These are phyloP conservation scores for Lipomyces oligophaga DNA, from an alignment of 805 yeast genomes.

Conservation along the genomic window DNA sequence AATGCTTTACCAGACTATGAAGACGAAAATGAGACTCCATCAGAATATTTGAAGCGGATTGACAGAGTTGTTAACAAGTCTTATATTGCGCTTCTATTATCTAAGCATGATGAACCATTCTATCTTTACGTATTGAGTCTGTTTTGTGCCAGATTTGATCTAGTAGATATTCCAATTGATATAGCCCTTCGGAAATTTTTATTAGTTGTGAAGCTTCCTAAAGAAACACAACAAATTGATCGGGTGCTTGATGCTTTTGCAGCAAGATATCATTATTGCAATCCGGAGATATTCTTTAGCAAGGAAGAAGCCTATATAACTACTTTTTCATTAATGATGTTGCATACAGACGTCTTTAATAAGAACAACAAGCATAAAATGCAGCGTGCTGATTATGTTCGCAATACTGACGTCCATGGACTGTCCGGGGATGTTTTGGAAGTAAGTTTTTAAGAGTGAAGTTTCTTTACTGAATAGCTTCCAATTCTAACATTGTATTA, in stretches of 20 bases:
- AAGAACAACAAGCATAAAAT: conserved; percentile 63
- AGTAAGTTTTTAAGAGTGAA: conserved; percentile 38
- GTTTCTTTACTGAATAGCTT: background rate
- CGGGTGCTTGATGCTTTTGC: conserved; percentile 59
- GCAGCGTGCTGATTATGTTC: conserved; percentile 59
- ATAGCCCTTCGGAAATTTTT: conserved; percentile 59
- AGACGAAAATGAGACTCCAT: conserved; percentile 36
- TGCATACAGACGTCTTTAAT: conserved; percentile 73
- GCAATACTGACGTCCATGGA: conserved; percentile 41
- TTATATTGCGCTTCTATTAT: conserved; percentile 35
- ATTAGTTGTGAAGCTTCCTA: conserved; percentile 57
- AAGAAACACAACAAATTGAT: conserved; percentile 74
- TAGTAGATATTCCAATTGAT: conserved; percentile 57
- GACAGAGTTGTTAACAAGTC: conserved; percentile 22
- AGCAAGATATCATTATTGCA: conserved; percentile 46
- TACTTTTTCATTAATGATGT: conserved; percentile 60
- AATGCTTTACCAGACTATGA: conserved; percentile 24
- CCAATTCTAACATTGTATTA: conserved; percentile 34
- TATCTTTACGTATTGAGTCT: conserved; percentile 34
- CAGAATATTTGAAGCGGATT: conserved; percentile 37
- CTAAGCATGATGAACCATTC: conserved; percentile 36
- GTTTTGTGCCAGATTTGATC: conserved; percentile 44
- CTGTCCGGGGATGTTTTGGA: conserved; percentile 40
- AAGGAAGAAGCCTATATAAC: conserved; percentile 55
- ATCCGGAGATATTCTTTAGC: conserved; percentile 39